These are phyloP conservation scores for Arthroderma sp. DNA, from an alignment of 2,329 filamentous ascomycete genomes.

Conservation along the genomic window DNA sequence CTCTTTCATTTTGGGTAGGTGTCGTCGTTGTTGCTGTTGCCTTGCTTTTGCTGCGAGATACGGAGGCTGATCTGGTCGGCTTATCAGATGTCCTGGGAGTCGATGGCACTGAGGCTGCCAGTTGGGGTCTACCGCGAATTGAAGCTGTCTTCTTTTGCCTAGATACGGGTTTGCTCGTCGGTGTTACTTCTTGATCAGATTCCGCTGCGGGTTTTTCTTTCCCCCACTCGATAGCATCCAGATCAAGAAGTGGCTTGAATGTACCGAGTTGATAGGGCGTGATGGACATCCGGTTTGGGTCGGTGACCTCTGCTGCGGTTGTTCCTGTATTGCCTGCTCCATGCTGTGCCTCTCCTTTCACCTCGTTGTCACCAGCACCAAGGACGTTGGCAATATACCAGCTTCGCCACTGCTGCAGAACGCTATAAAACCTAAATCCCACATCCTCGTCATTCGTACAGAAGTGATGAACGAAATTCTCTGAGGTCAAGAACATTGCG, in stretches of 20 bases:
- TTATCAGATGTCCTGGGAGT: background rate
- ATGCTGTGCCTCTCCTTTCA: conserved; percentile 12
- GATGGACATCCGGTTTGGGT: conserved; percentile 9
- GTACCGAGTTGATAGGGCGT: conserved; percentile 49
- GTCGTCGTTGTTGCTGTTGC: conserved; percentile 3
- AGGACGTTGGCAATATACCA: conserved; percentile 76
- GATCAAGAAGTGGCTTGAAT: conserved; percentile 55
- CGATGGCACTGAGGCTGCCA: background rate
- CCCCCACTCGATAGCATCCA: conserved; percentile 24
- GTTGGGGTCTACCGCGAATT: too few species aligned
- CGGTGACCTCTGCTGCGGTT: conserved; percentile 12
- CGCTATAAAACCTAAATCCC: conserved; percentile 56
- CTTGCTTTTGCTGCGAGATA: conserved; percentile 2
- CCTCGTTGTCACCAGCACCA: conserved; percentile 38
- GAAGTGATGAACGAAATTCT: conserved; percentile 89
- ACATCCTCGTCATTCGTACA: conserved; percentile 57
- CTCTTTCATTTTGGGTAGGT: conserved; percentile 1
- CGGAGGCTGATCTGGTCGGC: background rate
- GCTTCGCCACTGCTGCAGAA: conserved; percentile 71
- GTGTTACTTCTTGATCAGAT: too few species aligned
- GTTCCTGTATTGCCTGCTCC: conserved; percentile 11
- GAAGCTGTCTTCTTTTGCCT: too few species aligned
- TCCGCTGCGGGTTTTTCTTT: too few species aligned
- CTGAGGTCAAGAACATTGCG: conserved; percentile 64
- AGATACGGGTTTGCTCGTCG: too few species aligned